Evolutionary conservation across 352 stramenopile genomes (phyloP).

Genomic region (Pythium insidiosum): DNA sequence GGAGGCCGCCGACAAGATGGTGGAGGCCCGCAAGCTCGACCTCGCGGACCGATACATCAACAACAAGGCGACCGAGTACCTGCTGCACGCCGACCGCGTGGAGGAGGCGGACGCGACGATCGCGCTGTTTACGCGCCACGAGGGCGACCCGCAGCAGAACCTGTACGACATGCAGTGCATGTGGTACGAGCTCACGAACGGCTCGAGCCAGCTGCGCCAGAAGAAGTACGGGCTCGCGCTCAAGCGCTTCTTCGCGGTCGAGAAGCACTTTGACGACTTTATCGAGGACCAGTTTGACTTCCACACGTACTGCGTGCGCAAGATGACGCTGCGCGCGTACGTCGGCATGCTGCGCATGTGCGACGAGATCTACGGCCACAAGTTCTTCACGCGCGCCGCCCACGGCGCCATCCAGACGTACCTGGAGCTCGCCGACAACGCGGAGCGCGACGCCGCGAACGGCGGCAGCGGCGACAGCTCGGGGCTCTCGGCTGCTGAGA

Average conservation of each 20-base stretch:
- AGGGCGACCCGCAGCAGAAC: slow-evolving; percentile 95
- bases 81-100: slow-evolving; percentile 90
- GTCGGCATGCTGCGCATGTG: slow-evolving; percentile 92
- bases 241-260: slow-evolving; percentile 92
- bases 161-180: slow-evolving; percentile 98
- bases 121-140: slow-evolving; percentile 95
- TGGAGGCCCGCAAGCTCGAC: slow-evolving; percentile 91
- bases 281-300: slow-evolving; percentile 99
- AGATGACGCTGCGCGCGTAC: slow-evolving; percentile 96
- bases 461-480: slow-evolving; percentile 59
- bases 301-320: slow-evolving; percentile 97
- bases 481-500: slow-evolving; percentile 88
- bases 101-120: slow-evolving; percentile 92
- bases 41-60: slow-evolving; percentile 98
- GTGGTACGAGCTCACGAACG: slow-evolving; percentile 96
- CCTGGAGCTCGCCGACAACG: slow-evolving; percentile 75
- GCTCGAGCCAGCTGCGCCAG: slow-evolving; percentile 47
- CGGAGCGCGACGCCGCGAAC: slow-evolving; percentile 25
- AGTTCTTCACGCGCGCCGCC: slow-evolving; percentile 85
- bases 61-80: slow-evolving; percentile 97
- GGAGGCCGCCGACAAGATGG: slow-evolving; percentile 88
- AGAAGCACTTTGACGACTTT: slow-evolving; percentile 98
- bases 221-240: slow-evolving; percentile 80
- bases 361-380: slow-evolving; percentile 87
- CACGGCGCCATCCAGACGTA: slow-evolving; percentile 88